A percentile compares a stretch with the other conserved stretches of the same genome.
These are phyloP conservation scores for Psilocybe subaeruginosa DNA, from an alignment of 768 basidiomycete species.

Conservation along the genomic window DNA sequence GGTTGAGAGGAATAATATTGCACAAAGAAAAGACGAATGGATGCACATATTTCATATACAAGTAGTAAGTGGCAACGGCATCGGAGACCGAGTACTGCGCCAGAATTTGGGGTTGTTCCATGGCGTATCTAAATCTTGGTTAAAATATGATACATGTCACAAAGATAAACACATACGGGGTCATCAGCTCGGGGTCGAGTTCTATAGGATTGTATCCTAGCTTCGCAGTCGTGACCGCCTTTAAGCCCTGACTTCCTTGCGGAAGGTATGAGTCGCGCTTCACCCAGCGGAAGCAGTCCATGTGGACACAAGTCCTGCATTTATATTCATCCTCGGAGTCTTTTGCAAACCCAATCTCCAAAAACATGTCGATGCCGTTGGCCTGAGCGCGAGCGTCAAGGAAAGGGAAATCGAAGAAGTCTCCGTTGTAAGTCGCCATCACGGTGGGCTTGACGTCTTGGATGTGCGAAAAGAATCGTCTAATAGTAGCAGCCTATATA, in stretches of 20 bases:
- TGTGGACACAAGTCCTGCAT: constrained; percentile 88
- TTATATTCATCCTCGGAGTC: constrained; percentile 97
- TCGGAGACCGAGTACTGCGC: constrained; percentile 99
- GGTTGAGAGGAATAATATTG: constrained; percentile 96
- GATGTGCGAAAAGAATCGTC: constrained; percentile 91
- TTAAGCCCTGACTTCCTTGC: constrained; percentile 97
- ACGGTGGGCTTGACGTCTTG: constrained; percentile 94
- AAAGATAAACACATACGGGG: constrained; percentile 68
- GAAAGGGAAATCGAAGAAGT: constrained; percentile 99
- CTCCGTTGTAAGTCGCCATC: constrained; percentile 98
- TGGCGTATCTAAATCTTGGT: constrained; percentile 71
- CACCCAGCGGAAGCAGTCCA: constrained; percentile 99
- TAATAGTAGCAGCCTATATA: constrained; percentile 74
- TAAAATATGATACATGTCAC: not conserved
- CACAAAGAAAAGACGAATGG: constrained; percentile 99
- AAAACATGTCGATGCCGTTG: constrained; percentile 96
- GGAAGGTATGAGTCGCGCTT: constrained; percentile 98
- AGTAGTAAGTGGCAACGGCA: constrained; percentile 99
- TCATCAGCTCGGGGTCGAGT: constrained; percentile 98
- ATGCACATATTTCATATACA: constrained; percentile 99
- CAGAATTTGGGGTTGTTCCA: constrained; percentile 92
- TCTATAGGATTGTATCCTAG: constrained; percentile 97
- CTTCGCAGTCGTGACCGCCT: constrained; percentile 96
- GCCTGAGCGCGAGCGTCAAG: constrained; percentile 81
- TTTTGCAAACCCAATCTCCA: constrained; percentile 90